A percentile compares a stretch with the other conserved stretches of the same genome.
Conservation (phyloP, 768 basidiomycete species). For the Kwoniella newhampshirensis region DNA sequence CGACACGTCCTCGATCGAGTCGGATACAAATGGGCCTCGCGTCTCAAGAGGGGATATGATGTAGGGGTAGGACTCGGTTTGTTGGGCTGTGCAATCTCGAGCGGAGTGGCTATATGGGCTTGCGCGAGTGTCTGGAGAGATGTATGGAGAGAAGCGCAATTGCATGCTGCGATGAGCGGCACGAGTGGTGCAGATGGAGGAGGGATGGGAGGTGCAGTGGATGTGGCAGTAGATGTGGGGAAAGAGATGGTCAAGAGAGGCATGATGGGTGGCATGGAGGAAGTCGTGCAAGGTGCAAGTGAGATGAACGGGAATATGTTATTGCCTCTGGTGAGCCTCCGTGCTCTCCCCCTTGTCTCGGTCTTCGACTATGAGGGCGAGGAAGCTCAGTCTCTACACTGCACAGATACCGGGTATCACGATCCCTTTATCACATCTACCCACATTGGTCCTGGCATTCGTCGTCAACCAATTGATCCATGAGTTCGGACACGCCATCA, state of each 20-base stretch:
- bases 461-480: slow-evolving; percentile 70
- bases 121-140: slow-evolving; percentile 31
- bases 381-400: too few species aligned
- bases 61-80: slow-evolving; percentile 18
- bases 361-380: too few species aligned
- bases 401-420: slow-evolving; percentile 77
- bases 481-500: slow-evolving; percentile 75
- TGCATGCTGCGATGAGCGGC: slow-evolving; percentile 21
- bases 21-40: background rate
- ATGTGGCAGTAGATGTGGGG: background rate
- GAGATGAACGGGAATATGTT: background rate
- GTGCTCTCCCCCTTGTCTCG: too few species aligned
- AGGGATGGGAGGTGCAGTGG: background rate
- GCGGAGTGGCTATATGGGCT: slow-evolving; percentile 26
- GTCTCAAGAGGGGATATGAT: slow-evolving; percentile 26
- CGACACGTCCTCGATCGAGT: slow-evolving; percentile 13
- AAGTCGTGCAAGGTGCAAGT: background rate
- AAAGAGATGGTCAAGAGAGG: slow-evolving; percentile 8
- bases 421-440: slow-evolving; percentile 70
- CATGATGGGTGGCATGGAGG: background rate
- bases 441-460: slow-evolving; percentile 65
- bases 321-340: slow-evolving; percentile 30
- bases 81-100: slow-evolving; percentile 15
- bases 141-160: slow-evolving; percentile 33
- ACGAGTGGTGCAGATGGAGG: too few species aligned